Conservation (phyloP, 805 yeast genomes). For the Candida chilensis region DNA sequence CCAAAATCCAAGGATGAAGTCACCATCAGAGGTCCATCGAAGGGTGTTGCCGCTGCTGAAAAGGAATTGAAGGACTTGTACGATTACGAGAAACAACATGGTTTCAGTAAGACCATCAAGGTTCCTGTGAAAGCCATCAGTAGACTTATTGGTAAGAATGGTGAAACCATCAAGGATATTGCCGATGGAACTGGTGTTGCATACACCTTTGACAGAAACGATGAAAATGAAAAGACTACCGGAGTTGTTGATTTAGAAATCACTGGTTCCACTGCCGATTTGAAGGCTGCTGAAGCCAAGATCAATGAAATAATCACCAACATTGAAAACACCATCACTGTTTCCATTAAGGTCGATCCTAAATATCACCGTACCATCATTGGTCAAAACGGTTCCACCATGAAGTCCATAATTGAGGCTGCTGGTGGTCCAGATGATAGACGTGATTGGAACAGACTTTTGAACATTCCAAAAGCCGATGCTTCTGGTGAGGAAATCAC, state of each 20-base stretch:
- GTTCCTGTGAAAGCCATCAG: constrained; percentile 75
- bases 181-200: constrained; percentile 62
- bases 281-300: constrained; percentile 59
- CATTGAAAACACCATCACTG: constrained; percentile 50
- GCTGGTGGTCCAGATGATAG: constrained; percentile 66
- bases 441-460: constrained; percentile 39
- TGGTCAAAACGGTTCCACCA: constrained; percentile 70
- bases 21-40: constrained; percentile 78
- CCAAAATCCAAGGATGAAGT: constrained; percentile 52
- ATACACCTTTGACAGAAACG: constrained; percentile 31
- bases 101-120: constrained; percentile 50
- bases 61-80: constrained; percentile 78
- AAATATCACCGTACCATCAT: constrained; percentile 67
- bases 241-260: constrained; percentile 58
- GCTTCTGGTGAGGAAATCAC: constrained; percentile 46
- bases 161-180: constrained; percentile 76
- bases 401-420: constrained; percentile 61
- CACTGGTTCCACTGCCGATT: constrained; percentile 69
- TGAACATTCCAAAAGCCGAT: constrained; percentile 62
- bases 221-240: constrained; percentile 31
- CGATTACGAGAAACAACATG: constrained; percentile 82
- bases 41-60: constrained; percentile 75
- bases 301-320: constrained; percentile 58
- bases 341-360: constrained; percentile 57
- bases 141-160: constrained; percentile 82